phyloP scores from a whole-genome alignment of 2,329 filamentous ascomycete species.

The Macrophomina tecta region DNA sequence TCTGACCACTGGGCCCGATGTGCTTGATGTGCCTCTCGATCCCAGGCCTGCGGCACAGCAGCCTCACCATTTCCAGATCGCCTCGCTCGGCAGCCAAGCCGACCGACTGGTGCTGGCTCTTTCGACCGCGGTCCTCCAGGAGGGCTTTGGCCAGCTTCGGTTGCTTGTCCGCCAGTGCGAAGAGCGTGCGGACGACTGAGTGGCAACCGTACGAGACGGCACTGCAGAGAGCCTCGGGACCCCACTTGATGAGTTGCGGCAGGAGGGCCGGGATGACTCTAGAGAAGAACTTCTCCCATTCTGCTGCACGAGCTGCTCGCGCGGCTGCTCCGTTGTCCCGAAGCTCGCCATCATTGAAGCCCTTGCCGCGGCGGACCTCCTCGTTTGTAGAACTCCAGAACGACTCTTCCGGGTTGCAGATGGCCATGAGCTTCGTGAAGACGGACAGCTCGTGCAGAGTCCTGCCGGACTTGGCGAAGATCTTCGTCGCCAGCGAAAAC shows the following conservation, averaged over 20 bases:
- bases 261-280: background rate
- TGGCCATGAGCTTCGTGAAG: background rate
- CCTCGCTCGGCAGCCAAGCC: conserved; percentile 1
- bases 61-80: background rate
- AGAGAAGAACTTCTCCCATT: background rate
- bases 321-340: too few relatives aligned
- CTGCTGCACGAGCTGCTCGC: background rate
- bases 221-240: background rate
- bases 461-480: background rate
- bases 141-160: background rate
- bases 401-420: background rate
- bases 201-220: background rate
- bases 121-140: background rate
- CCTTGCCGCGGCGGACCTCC: too few relatives aligned
- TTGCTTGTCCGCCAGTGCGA: background rate
- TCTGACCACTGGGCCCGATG: background rate
- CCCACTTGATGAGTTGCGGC: background rate
- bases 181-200: background rate
- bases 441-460: background rate
- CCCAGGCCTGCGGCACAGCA: background rate
- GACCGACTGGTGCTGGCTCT: background rate
- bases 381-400: background rate
- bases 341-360: background rate
- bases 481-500: background rate
- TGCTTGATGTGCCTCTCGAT: background rate